Conservation (phyloP, 1,139 yeast genomes). For the Debaryomyces robertsiae region DNA sequence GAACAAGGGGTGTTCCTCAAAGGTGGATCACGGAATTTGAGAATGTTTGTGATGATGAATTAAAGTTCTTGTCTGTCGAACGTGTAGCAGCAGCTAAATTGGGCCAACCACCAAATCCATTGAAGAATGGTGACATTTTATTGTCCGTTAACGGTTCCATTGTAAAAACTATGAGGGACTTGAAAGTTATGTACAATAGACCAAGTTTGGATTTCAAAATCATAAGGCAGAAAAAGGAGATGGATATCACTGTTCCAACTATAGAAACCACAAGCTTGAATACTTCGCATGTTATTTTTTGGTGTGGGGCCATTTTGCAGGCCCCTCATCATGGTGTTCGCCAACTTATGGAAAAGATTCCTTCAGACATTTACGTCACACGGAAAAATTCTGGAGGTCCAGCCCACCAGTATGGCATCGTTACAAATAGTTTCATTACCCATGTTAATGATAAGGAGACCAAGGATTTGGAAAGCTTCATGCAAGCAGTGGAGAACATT, state of each 20-base stretch:
- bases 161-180: constrained; percentile 68
- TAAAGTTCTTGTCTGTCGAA: constrained; percentile 72
- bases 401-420: constrained; percentile 79
- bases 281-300: constrained; percentile 68
- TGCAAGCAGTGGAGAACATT: constrained; percentile 61
- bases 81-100: constrained; percentile 61
- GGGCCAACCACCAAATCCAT: constrained; percentile 29
- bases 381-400: constrained; percentile 80
- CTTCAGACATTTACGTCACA: constrained; percentile 82
- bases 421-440: constrained; percentile 80
- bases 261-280: constrained; percentile 56
- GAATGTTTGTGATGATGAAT: constrained; percentile 57
- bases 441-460: constrained; percentile 83
- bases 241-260: constrained; percentile 66
- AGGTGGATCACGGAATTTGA: constrained; percentile 77
- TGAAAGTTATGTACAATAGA: constrained; percentile 53
- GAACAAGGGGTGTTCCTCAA: constrained; percentile 83
- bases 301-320: constrained; percentile 77
- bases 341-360: constrained; percentile 75
- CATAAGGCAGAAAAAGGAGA: constrained; percentile 54
- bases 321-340: constrained; percentile 54
- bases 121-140: constrained; percentile 69
- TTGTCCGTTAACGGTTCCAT: constrained; percentile 67
- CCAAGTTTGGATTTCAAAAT: constrained; percentile 58
- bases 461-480: constrained; percentile 65